phyloP scores from a whole-genome alignment of 805 yeast species.

The Saccharomycopsis oosterbeekiorum region DNA sequence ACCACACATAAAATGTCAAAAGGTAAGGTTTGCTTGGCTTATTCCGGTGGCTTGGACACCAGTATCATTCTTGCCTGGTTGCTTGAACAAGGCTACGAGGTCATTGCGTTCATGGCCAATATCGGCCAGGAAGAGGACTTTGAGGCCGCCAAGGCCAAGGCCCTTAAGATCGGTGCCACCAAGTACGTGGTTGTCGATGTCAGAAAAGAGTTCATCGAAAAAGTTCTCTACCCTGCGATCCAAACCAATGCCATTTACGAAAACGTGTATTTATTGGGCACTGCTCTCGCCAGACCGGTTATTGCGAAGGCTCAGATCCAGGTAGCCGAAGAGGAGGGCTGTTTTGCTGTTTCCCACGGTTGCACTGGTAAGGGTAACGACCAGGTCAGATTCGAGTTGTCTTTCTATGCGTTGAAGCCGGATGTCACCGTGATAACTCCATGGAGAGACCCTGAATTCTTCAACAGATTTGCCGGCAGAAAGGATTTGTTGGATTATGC shows the following conservation, averaged over 20 bases:
- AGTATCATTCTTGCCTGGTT: constrained; percentile 97
- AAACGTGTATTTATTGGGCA: constrained; percentile 92
- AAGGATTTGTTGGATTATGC: constrained; percentile 92
- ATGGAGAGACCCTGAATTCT: constrained; percentile 96
- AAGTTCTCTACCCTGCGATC: constrained; percentile 88
- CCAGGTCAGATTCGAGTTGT: constrained; percentile 95
- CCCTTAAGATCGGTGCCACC: constrained; percentile 93
- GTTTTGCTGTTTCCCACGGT: constrained; percentile 98
- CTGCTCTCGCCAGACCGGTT: constrained; percentile 97
- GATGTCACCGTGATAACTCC: constrained; percentile 96
- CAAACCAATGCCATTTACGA: constrained; percentile 97
- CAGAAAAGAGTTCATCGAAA: constrained; percentile 88
- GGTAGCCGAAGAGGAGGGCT: constrained; percentile 94
- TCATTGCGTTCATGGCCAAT: constrained; percentile 95
- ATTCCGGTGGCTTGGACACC: constrained; percentile 98
- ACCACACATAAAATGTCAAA: constrained; percentile 57
- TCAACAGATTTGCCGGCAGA: constrained; percentile 96
- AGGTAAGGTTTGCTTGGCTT: constrained; percentile 98
- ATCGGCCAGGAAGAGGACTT: constrained; percentile 99
- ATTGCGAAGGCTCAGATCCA: constrained; percentile 97
- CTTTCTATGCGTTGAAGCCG: constrained; percentile 96
- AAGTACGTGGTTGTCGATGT: constrained; percentile 92
- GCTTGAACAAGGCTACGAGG: constrained; percentile 96
- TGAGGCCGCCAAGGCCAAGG: constrained; percentile 93
- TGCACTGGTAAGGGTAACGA: constrained; percentile 99